These are phyloP conservation scores for Plasmodium cynomolgi DNA, from an alignment of 169 alveolate genomes.

Conservation along the genomic window DNA sequence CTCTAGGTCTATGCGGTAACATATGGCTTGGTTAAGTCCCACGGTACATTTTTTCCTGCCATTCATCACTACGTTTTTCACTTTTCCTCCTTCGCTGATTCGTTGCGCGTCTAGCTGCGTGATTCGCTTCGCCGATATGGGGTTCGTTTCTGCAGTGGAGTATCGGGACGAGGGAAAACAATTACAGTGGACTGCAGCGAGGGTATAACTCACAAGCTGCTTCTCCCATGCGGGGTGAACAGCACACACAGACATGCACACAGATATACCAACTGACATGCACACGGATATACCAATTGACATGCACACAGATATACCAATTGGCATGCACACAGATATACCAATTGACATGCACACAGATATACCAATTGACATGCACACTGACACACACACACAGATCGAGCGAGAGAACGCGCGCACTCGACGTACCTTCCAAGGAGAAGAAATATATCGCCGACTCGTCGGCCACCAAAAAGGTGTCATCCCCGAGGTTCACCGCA, in stretches of 20 bases:
- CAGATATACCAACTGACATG: too few relatives aligned
- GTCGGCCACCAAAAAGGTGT: constrained; percentile 16
- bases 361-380: too few relatives aligned
- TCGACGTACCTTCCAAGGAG: constrained; percentile 14
- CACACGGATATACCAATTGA: too few relatives aligned
- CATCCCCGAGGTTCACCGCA: constrained; percentile 7
- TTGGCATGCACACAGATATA: too few relatives aligned
- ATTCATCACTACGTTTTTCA: constrained; percentile 13
- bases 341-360: neutral
- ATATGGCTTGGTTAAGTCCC: constrained; percentile 50
- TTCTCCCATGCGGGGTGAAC: neutral
- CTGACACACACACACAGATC: neutral
- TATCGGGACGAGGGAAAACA: neutral
- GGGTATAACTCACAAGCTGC: neutral
- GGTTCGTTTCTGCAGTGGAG: neutral
- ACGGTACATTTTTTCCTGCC: constrained; percentile 19
- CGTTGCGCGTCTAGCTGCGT: neutral
- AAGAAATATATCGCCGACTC: constrained; percentile 8
- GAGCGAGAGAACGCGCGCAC: neutral
- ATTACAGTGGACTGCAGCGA: neutral
- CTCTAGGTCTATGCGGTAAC: constrained; percentile 48
- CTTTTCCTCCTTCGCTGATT: neutral
- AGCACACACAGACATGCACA: neutral
- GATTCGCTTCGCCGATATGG: neutral
- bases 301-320: too few relatives aligned